Evolutionary conservation across 345 rosid species (phyloP).

Genomic region (Noccaea caerulescens): DNA sequence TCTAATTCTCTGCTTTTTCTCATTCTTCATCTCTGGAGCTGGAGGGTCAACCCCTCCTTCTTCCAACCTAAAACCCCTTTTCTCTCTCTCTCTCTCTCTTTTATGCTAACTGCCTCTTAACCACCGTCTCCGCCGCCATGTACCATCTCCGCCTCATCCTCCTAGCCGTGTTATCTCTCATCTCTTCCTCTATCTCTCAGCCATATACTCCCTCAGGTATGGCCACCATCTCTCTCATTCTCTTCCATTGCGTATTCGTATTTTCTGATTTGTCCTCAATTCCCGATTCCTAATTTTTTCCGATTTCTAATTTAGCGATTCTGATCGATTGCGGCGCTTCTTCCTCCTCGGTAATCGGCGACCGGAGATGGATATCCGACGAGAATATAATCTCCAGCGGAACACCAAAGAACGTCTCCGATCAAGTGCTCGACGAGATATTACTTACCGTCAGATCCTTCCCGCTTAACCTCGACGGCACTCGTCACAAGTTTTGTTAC

Average conservation of each 20-base stretch:
- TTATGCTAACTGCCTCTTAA: constrained; percentile 21
- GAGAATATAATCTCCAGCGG: constrained; percentile 52
- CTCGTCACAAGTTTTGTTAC: constrained; percentile 70
- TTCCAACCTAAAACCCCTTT: constrained; percentile 30
- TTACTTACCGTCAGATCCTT: constrained; percentile 85
- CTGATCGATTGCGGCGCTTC: constrained; percentile 80
- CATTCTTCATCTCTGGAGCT: constrained; percentile 43
- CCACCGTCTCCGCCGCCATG: constrained; percentile 42
- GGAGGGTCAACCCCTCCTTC: constrained; percentile 61
- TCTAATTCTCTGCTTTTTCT: constrained; percentile 55
- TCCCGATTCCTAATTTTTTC: neutral
- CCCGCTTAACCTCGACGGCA: constrained; percentile 49
- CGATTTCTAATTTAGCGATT: constrained; percentile 41
- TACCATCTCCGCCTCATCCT: constrained; percentile 33
- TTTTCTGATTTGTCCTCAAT: neutral
- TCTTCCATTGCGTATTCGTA: neutral
- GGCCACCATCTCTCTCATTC: neutral
- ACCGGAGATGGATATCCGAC: constrained; percentile 69
- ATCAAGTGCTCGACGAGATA: constrained; percentile 33
- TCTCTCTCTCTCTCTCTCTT: constrained; percentile 2
- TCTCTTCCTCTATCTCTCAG: constrained; percentile 54
- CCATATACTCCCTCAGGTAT: constrained; percentile 50
- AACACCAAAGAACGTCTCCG: constrained; percentile 51
- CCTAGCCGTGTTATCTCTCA: constrained; percentile 45
- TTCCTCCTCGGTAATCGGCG: constrained; percentile 46